Base-by-base conservation (phyloP, 2,329 filamentous ascomycete genomes). In the Fusarium sublunatum region DNA sequence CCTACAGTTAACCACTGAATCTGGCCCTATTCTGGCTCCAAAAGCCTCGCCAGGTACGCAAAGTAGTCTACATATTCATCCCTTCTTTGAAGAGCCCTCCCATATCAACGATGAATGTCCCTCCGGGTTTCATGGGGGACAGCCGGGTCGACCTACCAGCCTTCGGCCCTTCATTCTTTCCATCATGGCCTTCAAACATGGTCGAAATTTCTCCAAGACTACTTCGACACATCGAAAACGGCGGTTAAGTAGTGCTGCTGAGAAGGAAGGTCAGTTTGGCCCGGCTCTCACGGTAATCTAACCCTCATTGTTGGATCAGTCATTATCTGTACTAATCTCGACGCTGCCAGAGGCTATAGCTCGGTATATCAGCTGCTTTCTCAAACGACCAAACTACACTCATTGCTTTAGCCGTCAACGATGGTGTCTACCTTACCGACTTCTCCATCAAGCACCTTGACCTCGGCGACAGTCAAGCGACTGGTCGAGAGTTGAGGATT, bases 341-440 rank as follows among this genome's bases (percentile, higher is more conserved):
- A 34, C 53, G 50, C 31, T 29, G 35, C 13, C 34, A 86, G 84
- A 81, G 82, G 5, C 80, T 89, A 41, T 91, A 83, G 64, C 73
- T 86, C 36, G 88, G 88, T 47, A 83, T 90, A 35, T 86, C 88
- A 2, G 83, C 84, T 32, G 77, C 82, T 43, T 77, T 82, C 42
- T 73, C 78, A 1, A 78, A 83, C 26, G 78, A 83, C 55, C 77
- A 79, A 47, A 81, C 81, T 2, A 79, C 86, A 10, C 82, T 84
- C 5, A 79, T 91, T 22, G 87, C 88, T 15, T 78, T 93, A 41
- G 89, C 88, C 3, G 83, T 90, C 61, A 89, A 92, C 61, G 90
- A 93, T 71, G 86, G 86, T 6, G 88, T 88, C 5, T 93, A 93
- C 72, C 85, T 90, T 15, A 80, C 91, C 35, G 90, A 93, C 73